Base-by-base conservation (phyloP, 371 early-diverging fungal species). In the Coemansia sp. region DNA sequence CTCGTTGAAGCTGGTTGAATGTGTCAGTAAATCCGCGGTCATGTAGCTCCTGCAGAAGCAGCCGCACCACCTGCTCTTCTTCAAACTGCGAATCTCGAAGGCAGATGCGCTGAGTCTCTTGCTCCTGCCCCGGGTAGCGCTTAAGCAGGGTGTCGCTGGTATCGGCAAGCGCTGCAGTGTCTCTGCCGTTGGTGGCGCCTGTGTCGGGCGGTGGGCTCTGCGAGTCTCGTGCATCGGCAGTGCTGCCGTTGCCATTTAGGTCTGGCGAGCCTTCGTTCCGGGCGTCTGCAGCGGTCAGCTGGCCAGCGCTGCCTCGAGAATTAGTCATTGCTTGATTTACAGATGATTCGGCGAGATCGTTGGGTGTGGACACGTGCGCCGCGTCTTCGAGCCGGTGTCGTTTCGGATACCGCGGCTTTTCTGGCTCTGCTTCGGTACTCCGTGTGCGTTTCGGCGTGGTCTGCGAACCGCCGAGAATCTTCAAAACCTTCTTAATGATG, bases 41-140 rank as follows among this genome's bases (percentile, higher is more conserved):
- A n/a, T 85, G 82, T 37, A 97, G 79, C 31, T 91, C 82, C 72
- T 97, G 95, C 27, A 92, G 71, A 78, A 96, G 89, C 11, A 97
- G 72, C 14, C 96, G 85, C 22, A 94, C 90, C 3, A 94, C 81
- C 73, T 97, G 94, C 45, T 88, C 86, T 42, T 84, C 82, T 26
- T 72, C 80, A 22, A 83, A 81, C 51, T 78, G 71, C 18, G 81
- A 76, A 4, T 72, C 61, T 26, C 81, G 73, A 21, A 80, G 73
- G 24, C 76, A 71, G 18, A 39, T 61, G 63, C 76, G 76, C 42
- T 37, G 61, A 7, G 68, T 21, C 59, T 76, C 64, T 51, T 76
- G 64, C 21, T 56, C 47, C 3, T 52, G 62, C 22, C 76, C 72
- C 21, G 76, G 72, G 27, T 71, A 76, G 61, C 76, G 76, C 54